Evolutionary conservation across 2,329 filamentous ascomycete species (phyloP), one percentile per base, ranked within the genome.

Genomic region (Trichoderma brevicompactum): DNA sequence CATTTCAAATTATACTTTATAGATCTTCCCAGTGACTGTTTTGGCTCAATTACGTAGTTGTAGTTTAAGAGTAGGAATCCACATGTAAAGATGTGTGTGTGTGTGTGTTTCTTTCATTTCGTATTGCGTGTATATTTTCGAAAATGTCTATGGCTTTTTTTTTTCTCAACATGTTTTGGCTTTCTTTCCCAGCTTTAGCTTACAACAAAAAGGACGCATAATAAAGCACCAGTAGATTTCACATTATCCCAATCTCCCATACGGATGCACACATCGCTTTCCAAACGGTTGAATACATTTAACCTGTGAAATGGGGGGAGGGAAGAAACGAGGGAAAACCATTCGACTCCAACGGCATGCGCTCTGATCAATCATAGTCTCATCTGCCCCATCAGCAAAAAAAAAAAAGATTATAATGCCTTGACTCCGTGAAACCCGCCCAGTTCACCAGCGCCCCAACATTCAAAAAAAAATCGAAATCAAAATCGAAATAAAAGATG

Each of bases 361-460:
- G 34, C 32, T 53, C 43, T 48, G n/a, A 59, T 59, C 55, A 59
- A 59, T 38, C 15, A 15, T 5, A 5, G 23, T 38, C 43, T 59
- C 55, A 59, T 59, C 43, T 48, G 41, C 32, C 43, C 43, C 23
- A 23, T 41, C 8, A 43, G 40, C 23, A 13, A 43, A 43, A 10
- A 5, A 17, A 55, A 46, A 15, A 58, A 48, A 15, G 19, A 38
- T 19, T 13, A 36, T n/a, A 7, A 10, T 59, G 41, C 43, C 55
- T 46, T 23, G 6, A 60, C 56, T 50, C 56, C 56, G 28, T 41
- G 19, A 60, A 50, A 50, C 13, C 56, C 34, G 17, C 19, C 56
- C 56, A 15, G 2, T n/a, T 23, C 19, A 12, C 32, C 46, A 13
- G 32, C 32, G 15, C 54, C 41, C 54, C 54, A 60, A 3, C 15